A percentile compares a stretch with the other conserved stretches of the same genome.
These are phyloP conservation scores for Lignosus rhinocerotis DNA, from an alignment of 1,284 basidiomycete species.

Conservation along the genomic window DNA sequence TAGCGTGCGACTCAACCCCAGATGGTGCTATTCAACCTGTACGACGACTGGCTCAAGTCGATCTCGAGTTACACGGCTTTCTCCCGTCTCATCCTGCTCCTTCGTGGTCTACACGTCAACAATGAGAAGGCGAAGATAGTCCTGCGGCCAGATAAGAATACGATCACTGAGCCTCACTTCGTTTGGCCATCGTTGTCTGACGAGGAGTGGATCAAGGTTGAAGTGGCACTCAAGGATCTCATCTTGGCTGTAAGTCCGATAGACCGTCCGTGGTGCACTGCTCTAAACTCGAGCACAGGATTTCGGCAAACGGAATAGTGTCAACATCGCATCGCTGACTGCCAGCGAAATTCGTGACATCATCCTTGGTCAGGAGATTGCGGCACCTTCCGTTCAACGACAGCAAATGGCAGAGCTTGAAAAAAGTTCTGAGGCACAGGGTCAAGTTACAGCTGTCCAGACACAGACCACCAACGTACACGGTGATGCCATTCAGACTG, in stretches of 20 bases:
- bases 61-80: conserved; percentile 99
- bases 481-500: conserved; percentile 94
- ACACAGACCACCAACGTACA: conserved; percentile 98
- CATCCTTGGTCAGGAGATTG: conserved; percentile 97
- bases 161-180: conserved; percentile 96
- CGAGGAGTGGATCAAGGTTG: conserved; percentile 99
- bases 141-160: conserved; percentile 89
- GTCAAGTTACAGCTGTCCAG: conserved; percentile 95
- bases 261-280: neutral
- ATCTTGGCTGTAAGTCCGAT: conserved; percentile 72
- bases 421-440: conserved; percentile 92
- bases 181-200: conserved; percentile 96
- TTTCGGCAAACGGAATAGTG: conserved; percentile 98
- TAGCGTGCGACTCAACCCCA: conserved; percentile 95
- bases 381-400: conserved; percentile 88
- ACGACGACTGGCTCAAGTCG: conserved; percentile 99
- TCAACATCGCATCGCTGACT: conserved; percentile 97
- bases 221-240: conserved; percentile 94
- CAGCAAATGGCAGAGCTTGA: conserved; percentile 99
- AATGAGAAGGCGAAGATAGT: conserved; percentile 99
- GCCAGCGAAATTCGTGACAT: conserved; percentile 96
- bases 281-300: conserved; percentile 51
- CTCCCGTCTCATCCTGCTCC: conserved; percentile 92
- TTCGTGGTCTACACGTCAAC: conserved; percentile 98
- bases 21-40: conserved; percentile 98